phyloP scores from a whole-genome alignment of 768 basidiomycete species.

The Mycena leptocephala region DNA sequence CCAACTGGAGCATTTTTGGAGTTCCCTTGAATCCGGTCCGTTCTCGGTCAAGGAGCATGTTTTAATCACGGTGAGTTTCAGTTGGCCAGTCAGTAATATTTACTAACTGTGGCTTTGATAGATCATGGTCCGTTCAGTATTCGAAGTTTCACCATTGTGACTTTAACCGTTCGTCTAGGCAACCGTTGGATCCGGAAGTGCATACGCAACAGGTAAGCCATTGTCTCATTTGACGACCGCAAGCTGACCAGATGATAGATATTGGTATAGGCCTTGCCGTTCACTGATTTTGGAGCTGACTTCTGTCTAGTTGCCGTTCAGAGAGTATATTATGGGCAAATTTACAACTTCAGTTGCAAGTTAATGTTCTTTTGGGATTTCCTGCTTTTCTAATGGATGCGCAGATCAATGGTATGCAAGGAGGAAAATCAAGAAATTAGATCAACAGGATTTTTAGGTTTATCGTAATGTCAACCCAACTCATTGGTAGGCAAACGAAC shows the following conservation, averaged over 20 bases:
- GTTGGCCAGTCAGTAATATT: too few species aligned
- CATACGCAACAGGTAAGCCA: constrained; percentile 28
- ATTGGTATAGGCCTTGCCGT: constrained; percentile 11
- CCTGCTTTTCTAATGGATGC: constrained; percentile 11
- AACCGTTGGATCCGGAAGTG: constrained; percentile 37
- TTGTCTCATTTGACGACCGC: background rate
- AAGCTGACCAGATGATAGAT: background rate
- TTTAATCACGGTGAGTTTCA: constrained; percentile 64
- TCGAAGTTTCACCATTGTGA: background rate
- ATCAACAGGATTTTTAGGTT: constrained; percentile 57
- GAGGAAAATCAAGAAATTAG: background rate
- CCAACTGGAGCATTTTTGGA: constrained; percentile 69
- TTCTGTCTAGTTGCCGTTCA: constrained; percentile 81
- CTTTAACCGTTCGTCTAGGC: constrained; percentile 27
- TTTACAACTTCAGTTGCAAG: constrained; percentile 71
- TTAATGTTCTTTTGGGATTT: constrained; percentile 12
- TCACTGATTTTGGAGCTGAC: background rate
- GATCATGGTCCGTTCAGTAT: constrained; percentile 21
- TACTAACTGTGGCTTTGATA: background rate
- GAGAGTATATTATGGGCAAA: constrained; percentile 79
- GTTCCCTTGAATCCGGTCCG: constrained; percentile 75
- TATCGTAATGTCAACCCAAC: constrained; percentile 81
- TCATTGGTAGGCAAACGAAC: too few species aligned
- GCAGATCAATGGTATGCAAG: constrained; percentile 71
- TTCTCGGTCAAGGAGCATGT: constrained; percentile 79